A percentile compares a stretch with the other conserved stretches of the same genome.
Evolutionary conservation across 73 alveolate species (phyloP).

Genomic region (Tetrahymena elliotti): DNA sequence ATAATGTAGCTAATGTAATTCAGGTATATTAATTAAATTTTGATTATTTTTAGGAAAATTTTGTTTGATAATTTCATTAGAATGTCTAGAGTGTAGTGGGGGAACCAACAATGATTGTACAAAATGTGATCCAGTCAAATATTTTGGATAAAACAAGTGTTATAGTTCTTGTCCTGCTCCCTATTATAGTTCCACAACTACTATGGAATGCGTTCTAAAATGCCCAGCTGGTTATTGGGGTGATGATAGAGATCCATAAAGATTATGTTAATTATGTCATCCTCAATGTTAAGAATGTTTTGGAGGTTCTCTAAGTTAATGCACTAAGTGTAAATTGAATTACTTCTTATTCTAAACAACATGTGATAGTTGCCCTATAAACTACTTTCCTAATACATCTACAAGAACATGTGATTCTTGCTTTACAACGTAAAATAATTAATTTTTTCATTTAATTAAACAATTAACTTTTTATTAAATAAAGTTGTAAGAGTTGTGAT

Average conservation of each 20-base stretch:
- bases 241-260: neutral
- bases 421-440: neutral
- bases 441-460: neutral
- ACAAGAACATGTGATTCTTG: neutral
- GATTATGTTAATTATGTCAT: neutral
- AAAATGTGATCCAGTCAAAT: neutral
- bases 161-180: neutral
- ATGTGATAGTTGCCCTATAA: neutral
- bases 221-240: neutral
- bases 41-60: neutral
- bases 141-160: neutral
- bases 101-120: neutral
- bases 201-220: neutral
- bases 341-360: neutral
- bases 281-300: neutral
- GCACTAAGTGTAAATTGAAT: neutral
- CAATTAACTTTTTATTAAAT: neutral
- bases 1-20: neutral
- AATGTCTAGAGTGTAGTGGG: neutral
- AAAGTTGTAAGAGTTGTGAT: neutral
- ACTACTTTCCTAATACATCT: neutral
- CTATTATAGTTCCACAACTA: neutral
- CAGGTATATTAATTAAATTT: neutral
- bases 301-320: neutral
- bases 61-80: neutral